phyloP scores from a whole-genome alignment of 2,329 filamentous ascomycete species.

The Periglandula ipomoeae region DNA sequence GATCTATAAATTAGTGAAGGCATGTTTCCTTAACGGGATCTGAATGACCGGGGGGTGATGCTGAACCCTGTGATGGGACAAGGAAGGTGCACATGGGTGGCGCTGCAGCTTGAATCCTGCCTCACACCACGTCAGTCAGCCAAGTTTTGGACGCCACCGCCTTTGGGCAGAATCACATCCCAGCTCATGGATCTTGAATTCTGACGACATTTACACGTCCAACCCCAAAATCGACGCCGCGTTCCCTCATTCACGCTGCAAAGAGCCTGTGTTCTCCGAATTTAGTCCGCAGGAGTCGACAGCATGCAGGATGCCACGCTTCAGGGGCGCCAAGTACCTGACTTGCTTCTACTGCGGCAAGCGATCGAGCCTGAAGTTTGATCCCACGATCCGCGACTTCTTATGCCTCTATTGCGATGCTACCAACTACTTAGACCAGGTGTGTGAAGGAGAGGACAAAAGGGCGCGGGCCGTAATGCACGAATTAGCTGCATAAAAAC shows the following conservation, averaged over 20 bases:
- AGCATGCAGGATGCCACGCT: conserved; percentile 30
- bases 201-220: neutral
- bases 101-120: too few species aligned
- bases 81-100: too few species aligned
- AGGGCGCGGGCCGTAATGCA: too few species aligned
- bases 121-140: too few species aligned
- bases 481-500: too few species aligned
- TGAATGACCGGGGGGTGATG: too few species aligned
- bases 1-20: too few species aligned
- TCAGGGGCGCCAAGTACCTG: conserved; percentile 36
- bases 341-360: conserved; percentile 79
- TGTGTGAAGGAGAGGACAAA: too few species aligned
- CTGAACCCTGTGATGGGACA: too few species aligned
- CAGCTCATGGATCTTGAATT: neutral
- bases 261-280: conserved; percentile 1
- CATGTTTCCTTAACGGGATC: too few species aligned
- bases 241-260: too few species aligned
- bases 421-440: conserved; percentile 82
- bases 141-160: conserved; percentile 1
- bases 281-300: conserved; percentile 5
- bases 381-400: conserved; percentile 54
- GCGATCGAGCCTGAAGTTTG: conserved; percentile 51
- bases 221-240: too few species aligned
- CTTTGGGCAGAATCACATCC: conserved; percentile 3
- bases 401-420: conserved; percentile 73